Evolutionary conservation across 2,329 filamentous ascomycete species (phyloP), one percentile per base, ranked within the genome.

Genomic region (Xylaria sp.): DNA sequence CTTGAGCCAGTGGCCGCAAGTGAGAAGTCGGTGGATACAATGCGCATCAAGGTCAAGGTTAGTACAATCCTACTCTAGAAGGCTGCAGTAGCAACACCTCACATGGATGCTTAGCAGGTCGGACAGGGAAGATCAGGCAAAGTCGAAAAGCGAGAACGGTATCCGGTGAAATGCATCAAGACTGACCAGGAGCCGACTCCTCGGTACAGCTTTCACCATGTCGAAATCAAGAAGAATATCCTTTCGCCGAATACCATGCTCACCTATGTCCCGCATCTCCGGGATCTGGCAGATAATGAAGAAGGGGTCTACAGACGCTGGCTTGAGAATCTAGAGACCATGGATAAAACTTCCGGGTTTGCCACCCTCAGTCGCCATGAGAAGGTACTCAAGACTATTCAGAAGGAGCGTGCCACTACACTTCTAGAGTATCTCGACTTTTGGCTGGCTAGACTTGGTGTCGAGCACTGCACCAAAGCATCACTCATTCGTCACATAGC

Each of bases 201-300:
- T n/a, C 79, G 79, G 30, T 89, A 89, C 73, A 81, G 84, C 34
- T 89, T 88, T 70, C 87, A 89, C 71, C 86, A 89, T 67, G 85
- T 89, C 45, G 85, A 88, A 73, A 87, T 89, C 60, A 82, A 81
- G 74, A 88, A 86, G 74, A 89, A 89, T 64, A 84, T 89, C 42
- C 80, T 89, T 34, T 87, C 87, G 0, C 86, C 86, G 3, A 88
- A 88, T 73, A 88, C 86, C 1, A 86, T 87, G 81, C 80, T 89
- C 61, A 88, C 85, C 36, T 89, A 88, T 74, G 85, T 89, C 14
- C 87, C 87, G 14, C 86, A 89, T 75, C 77, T 89, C 59, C 83
- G 85, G 61, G 87, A 89, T 69, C 79, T 89, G 32, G 84, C 86
- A 55, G 84, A 84, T 27, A 83, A 83, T n/a, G 86, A 88, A 73